Percentiles rank a stretch among this genome's conserved stretches.
Evolutionary conservation across 805 yeast species (phyloP).

Genomic region (Candida ficus): DNA sequence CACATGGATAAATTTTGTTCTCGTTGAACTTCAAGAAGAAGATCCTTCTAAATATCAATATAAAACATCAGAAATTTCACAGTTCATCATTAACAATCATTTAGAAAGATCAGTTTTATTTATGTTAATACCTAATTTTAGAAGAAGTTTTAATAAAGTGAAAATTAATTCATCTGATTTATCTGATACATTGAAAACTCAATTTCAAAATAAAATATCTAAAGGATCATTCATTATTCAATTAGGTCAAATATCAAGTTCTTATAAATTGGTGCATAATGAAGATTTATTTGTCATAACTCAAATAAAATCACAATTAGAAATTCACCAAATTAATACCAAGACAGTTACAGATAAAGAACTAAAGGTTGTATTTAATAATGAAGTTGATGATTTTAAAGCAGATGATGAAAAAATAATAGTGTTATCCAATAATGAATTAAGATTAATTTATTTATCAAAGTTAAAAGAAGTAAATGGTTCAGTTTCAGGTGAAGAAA

Average conservation of each 20-base stretch:
- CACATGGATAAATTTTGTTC: slow-evolving; percentile 34
- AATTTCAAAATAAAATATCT: slow-evolving; percentile 3
- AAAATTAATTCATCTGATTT: slow-evolving; percentile 21
- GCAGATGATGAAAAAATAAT: slow-evolving; percentile 11
- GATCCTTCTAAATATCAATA: slow-evolving; percentile 11
- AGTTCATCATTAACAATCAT: slow-evolving; percentile 21
- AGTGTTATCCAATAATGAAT: slow-evolving; percentile 1
- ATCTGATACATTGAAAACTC: slow-evolving; percentile 13
- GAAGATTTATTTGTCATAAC: slow-evolving; percentile 11
- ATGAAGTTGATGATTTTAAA: slow-evolving; percentile 12
- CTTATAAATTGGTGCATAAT: slow-evolving; percentile 10
- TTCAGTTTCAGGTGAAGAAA: background rate
- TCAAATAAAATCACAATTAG: slow-evolving; percentile 8
- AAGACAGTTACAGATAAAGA: background rate
- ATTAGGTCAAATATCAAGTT: slow-evolving; percentile 16
- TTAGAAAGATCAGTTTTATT: slow-evolving; percentile 20
- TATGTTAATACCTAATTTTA: slow-evolving; percentile 19
- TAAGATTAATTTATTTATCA: background rate
- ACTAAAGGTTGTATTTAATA: slow-evolving; percentile 1
- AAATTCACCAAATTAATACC: slow-evolving; percentile 12
- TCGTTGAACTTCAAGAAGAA: slow-evolving; percentile 26
- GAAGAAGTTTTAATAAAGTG: slow-evolving; percentile 19
- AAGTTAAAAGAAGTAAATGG: background rate
- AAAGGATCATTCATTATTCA: slow-evolving; percentile 5
- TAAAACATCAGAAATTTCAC: slow-evolving; percentile 23